These are phyloP conservation scores for Silene conica DNA, from an alignment of 148 eudicot genomes.

Conservation along the genomic window DNA sequence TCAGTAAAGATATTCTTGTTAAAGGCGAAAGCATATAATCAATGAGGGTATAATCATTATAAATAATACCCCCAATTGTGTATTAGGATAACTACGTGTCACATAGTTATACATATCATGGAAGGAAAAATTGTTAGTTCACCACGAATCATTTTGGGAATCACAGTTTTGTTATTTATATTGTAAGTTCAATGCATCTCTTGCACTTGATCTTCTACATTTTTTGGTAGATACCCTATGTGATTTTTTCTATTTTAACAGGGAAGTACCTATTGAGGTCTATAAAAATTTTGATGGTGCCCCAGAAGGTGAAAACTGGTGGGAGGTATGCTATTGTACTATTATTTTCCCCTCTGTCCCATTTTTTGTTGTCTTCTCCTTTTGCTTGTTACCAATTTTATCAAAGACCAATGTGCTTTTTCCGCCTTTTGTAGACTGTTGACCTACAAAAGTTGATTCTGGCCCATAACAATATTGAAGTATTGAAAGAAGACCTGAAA, in stretches of 20 bases:
- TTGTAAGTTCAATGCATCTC: background rate
- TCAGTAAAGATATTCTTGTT: background rate
- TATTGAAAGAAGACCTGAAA: slow-evolving; percentile 66
- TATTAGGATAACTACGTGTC: background rate
- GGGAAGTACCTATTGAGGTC: slow-evolving; percentile 85
- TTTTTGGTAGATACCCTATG: slow-evolving; percentile 4
- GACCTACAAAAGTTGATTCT: slow-evolving; percentile 93
- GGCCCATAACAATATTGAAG: slow-evolving; percentile 87
- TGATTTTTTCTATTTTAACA: slow-evolving; percentile 24
- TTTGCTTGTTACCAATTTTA: slow-evolving; percentile 3
- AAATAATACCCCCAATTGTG: background rate
- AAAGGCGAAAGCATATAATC: background rate
- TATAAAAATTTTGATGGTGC: slow-evolving; percentile 79
- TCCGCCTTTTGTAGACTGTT: slow-evolving; percentile 55
- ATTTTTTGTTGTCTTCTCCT: slow-evolving; percentile 3
- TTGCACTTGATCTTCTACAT: background rate
- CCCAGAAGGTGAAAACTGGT: slow-evolving; percentile 83
- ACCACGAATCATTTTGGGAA: background rate
- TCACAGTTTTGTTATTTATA: background rate
- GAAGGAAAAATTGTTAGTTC: background rate
- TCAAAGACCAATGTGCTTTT: background rate
- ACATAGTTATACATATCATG: background rate
- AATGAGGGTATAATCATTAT: background rate
- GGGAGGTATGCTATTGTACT: slow-evolving; percentile 65
- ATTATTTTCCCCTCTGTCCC: slow-evolving; percentile 7